Conservation (phyloP, 495 filamentous ascomycete species). For the Penicillium atrosanguineum region DNA sequence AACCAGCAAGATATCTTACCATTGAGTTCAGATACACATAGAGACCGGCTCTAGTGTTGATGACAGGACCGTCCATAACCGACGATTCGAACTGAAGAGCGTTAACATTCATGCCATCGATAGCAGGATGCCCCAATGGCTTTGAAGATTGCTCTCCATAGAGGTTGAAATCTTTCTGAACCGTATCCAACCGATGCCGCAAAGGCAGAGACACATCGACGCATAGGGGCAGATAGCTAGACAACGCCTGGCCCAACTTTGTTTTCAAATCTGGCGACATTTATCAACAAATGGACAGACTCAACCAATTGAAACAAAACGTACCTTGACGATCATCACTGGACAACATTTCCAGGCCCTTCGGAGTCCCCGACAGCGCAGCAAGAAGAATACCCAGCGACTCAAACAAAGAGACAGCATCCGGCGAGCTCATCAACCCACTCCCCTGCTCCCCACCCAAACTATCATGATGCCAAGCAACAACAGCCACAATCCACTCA, state of each 20-base stretch:
- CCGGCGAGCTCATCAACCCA: conserved; percentile 37
- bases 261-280: conserved; percentile 30
- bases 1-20: conserved; percentile 46
- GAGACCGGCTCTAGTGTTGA: conserved; percentile 83
- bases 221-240: conserved; percentile 42
- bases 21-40: conserved; percentile 89
- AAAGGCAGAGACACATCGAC: conserved; percentile 40
- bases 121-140: conserved; percentile 34
- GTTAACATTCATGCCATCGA: conserved; percentile 44
- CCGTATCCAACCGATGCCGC: conserved; percentile 38
- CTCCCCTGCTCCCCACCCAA: conserved; percentile 27
- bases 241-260: conserved; percentile 41
- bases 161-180: conserved; percentile 47
- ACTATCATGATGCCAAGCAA: conserved; percentile 34
- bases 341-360: conserved; percentile 40
- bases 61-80: conserved; percentile 62
- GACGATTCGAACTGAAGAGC: conserved; percentile 50
- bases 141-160: conserved; percentile 39
- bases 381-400: conserved; percentile 44
- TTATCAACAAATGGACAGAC: neutral
- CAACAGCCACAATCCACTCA: conserved; percentile 43
- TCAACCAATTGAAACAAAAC: neutral
- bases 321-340: conserved; percentile 36
- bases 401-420: conserved; percentile 45
- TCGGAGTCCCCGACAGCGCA: conserved; percentile 39